These are phyloP conservation scores for Scleromitrula shiraiana DNA, from an alignment of 2,329 filamentous ascomycete genomes.

Conservation along the genomic window DNA sequence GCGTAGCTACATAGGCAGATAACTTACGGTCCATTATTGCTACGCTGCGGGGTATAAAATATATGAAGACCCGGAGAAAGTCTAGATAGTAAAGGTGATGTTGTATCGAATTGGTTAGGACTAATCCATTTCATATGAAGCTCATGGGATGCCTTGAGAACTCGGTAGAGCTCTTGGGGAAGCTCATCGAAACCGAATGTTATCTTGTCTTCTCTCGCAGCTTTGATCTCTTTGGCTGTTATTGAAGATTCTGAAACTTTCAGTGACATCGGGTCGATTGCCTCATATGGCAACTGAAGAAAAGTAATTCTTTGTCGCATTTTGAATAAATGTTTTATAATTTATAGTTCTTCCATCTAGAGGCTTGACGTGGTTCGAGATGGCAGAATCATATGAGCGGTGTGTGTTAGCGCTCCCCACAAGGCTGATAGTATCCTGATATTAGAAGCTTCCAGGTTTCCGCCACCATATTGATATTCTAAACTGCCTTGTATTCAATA, in stretches of 20 bases:
- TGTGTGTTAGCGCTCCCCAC: neutral
- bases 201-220: conserved; percentile 70
- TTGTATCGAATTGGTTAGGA: conserved; percentile 44
- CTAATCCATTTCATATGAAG: conserved; percentile 77
- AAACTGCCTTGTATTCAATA: neutral
- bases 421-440: too few relatives aligned
- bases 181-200: conserved; percentile 69
- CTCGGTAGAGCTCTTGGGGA: conserved; percentile 53
- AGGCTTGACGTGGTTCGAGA: too few relatives aligned
- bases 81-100: conserved; percentile 66
- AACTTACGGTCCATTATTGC: conserved; percentile 12
- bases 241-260: conserved; percentile 46
- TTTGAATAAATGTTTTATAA: conserved; percentile 15
- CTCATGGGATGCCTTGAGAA: conserved; percentile 59
- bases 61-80: conserved; percentile 76
- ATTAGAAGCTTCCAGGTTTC: neutral
- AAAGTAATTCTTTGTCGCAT: conserved; percentile 81
- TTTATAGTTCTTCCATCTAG: too few relatives aligned
- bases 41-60: conserved; percentile 42
- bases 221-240: conserved; percentile 52
- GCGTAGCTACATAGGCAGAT: neutral
- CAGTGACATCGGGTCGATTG: conserved; percentile 57
- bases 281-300: conserved; percentile 55
- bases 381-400: conserved; percentile 2
- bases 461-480: conserved; percentile 1